Conservation (phyloP, 2,329 filamentous ascomycete genomes). For the Microsporum audouinii region DNA sequence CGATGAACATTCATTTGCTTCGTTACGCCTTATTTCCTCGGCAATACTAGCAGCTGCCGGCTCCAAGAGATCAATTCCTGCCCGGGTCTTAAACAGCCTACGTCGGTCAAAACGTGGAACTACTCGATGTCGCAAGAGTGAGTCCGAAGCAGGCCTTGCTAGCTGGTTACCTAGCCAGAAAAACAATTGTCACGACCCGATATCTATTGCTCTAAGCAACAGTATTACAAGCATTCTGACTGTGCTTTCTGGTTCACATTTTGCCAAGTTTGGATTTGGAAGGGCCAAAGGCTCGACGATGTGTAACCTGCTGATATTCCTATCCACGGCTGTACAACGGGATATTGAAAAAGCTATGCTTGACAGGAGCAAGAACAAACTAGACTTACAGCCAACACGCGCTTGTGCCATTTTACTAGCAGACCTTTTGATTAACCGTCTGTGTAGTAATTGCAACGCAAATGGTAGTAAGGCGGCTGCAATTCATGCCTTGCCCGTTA, state of each 20-base stretch:
- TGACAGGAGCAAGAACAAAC: not conserved
- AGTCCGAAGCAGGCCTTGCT: not conserved
- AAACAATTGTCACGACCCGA: not conserved
- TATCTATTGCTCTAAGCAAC: slow-evolving; percentile 12
- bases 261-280: slow-evolving; percentile 5
- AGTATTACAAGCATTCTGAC: slow-evolving; percentile 14
- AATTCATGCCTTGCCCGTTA: not conserved
- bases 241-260: slow-evolving; percentile 11
- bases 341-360: slow-evolving; percentile 5
- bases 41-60: slow-evolving; percentile 2
- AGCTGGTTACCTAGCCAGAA: not conserved
- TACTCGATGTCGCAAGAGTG: not conserved
- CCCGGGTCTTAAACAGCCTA: not conserved
- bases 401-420: slow-evolving; percentile 14
- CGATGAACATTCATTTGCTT: slow-evolving; percentile 23
- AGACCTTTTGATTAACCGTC: slow-evolving; percentile 11
- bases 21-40: slow-evolving; percentile 13
- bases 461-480: not conserved
- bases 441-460: not conserved
- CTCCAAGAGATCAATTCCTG: not conserved
- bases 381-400: slow-evolving; percentile 8
- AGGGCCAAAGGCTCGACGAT: slow-evolving; percentile 5
- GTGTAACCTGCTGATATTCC: slow-evolving; percentile 7
- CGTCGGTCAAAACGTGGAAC: slow-evolving; percentile 1
- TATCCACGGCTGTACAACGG: slow-evolving; percentile 10